Conservation (phyloP, 2,329 filamentous ascomycete species). For the Diaporthe eres region DNA sequence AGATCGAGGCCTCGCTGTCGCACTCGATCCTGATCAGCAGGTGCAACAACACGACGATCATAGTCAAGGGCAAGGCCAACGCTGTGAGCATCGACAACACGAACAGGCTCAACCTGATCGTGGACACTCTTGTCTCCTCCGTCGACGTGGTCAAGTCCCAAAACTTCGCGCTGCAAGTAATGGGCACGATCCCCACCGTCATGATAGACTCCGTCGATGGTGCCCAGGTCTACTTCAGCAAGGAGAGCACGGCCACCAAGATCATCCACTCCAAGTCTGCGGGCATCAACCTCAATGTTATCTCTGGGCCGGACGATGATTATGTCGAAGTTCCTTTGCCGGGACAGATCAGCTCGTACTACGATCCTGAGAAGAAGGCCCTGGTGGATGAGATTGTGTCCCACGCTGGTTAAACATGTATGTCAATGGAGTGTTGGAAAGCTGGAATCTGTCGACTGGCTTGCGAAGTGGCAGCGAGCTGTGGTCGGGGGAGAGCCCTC, state of each 20-base stretch:
- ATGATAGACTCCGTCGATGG: constrained; percentile 95
- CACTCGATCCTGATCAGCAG: constrained; percentile 94
- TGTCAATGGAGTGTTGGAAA: background rate
- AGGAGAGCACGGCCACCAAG: constrained; percentile 82
- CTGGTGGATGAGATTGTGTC: constrained; percentile 95
- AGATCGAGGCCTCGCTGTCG: constrained; percentile 84
- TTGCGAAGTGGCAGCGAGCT: background rate
- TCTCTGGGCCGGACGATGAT: constrained; percentile 79
- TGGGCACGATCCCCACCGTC: constrained; percentile 88
- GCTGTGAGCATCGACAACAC: constrained; percentile 97
- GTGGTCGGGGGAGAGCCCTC: too few species aligned
- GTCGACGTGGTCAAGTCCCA: constrained; percentile 96
- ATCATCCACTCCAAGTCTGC: constrained; percentile 92
- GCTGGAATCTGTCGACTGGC: background rate
- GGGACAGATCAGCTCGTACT: constrained; percentile 87
- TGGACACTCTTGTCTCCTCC: constrained; percentile 90
- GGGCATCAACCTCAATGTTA: constrained; percentile 88
- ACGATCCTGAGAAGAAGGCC: constrained; percentile 77
- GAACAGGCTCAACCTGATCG: constrained; percentile 83
- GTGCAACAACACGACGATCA: constrained; percentile 91
- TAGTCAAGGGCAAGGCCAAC: constrained; percentile 93
- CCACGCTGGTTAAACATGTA: constrained; percentile 78
- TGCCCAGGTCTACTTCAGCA: constrained; percentile 87
- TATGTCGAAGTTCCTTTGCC: constrained; percentile 90
- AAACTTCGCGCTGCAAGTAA: constrained; percentile 94